Base-by-base conservation (phyloP, 331 rosid genomes). In the Phaseolus coccineus region DNA sequence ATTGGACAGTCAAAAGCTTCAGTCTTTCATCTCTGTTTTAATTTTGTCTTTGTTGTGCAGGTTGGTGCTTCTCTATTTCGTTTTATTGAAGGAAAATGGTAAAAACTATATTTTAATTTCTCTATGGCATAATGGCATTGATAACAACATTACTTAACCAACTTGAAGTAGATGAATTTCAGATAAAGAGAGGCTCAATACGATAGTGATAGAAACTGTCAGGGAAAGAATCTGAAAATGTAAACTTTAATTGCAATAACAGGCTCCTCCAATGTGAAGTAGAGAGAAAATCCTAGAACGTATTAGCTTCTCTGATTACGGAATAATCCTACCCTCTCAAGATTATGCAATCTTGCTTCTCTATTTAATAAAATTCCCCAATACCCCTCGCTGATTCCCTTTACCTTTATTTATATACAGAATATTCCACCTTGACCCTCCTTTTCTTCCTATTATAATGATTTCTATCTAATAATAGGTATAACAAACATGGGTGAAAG, bases 41-140 rank as follows among this genome's bases (percentile, higher is more conserved):
- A 39, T 53, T 72, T 74, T 51, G 44, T 82, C 62, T 82, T 87
- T 84, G 73, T 81, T 82, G 78, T 79, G 91, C 94, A 94, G 98
- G 94, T 91, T 14, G 97, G 97, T 64, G 87, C 91, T 79, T 87
- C 97, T 59, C 90, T 94, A 77, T 81, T 88, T 83, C 89, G 87
- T 44, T 94, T 94, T 87, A 82, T 94, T 71, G 84, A 80, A 85
- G 98, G 97, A 84, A 87, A 88, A 82, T 84, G 97, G 98, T 94
- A 94, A 61, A 72, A 62, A 30, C 71, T 35, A 48, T 19, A 77
- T 33, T 72, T 58, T 39, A 30, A 30, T 70, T 86, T 79, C 50
- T 50, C 46, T 82, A 69, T 82, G 48, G 14, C 58, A 33, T 74
- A n/a, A 56, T 85, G 61, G 24, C 31, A 46, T 70, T 15, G 51